A percentile compares a stretch with the other conserved stretches of the same genome.
phyloP scores from a whole-genome alignment of 2,329 filamentous ascomycete genomes.

The Alternaria sp. region DNA sequence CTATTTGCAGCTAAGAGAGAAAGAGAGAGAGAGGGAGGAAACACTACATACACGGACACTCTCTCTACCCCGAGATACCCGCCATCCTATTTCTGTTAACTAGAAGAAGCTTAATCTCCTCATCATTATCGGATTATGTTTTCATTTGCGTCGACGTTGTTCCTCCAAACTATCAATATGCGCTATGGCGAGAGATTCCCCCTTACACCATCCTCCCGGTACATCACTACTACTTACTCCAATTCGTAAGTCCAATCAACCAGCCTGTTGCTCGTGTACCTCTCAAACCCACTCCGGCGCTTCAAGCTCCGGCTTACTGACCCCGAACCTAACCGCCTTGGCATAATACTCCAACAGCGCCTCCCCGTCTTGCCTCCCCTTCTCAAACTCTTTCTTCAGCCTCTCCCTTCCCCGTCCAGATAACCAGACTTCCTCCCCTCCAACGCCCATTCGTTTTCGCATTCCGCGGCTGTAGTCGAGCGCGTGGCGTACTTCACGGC shows the following conservation, averaged over 20 bases:
- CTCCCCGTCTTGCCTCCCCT: conserved; percentile 23
- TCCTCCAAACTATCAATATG: neutral
- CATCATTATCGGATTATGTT: neutral
- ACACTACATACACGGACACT: conserved; percentile 4
- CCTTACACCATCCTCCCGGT: neutral
- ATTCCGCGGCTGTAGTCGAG: conserved; percentile 34
- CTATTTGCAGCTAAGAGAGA: neutral
- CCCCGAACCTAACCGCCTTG: conserved; percentile 34
- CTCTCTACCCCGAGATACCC: conserved; percentile 6
- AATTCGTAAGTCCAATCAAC: neutral
- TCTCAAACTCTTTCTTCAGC: conserved; percentile 28
- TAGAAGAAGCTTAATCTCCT: neutral
- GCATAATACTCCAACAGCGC: conserved; percentile 35
- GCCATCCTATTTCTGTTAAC: neutral
- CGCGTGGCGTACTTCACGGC: conserved; percentile 33
- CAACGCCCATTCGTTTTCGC: conserved; percentile 26
- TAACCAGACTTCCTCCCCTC: conserved; percentile 31
- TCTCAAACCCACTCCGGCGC: conserved; percentile 28
- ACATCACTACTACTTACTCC: neutral
- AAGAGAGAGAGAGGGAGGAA: neutral
- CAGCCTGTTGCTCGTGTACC: neutral
- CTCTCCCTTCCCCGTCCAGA: conserved; percentile 13
- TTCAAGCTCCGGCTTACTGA: conserved; percentile 27
- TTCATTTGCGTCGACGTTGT: neutral
- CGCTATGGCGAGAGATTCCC: neutral